Conservation (phyloP, 73 alveolate genomes). For the Paramecium tetraurelia region DNA sequence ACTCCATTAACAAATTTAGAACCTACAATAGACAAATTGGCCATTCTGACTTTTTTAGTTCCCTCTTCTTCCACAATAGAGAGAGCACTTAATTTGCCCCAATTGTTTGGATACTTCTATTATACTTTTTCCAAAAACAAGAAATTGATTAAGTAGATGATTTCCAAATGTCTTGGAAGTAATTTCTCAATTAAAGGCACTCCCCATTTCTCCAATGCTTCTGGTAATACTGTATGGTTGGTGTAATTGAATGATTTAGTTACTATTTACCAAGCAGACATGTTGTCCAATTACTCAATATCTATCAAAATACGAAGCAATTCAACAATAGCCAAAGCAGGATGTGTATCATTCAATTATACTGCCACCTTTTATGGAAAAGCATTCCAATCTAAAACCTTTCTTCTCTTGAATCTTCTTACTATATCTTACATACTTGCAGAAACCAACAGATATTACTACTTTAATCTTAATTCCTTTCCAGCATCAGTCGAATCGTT, state of each 20-base stretch:
- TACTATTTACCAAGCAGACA: slow-evolving; percentile 78
- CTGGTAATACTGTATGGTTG: slow-evolving; percentile 88
- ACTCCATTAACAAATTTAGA: slow-evolving; percentile 90
- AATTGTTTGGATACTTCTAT: slow-evolving; percentile 60
- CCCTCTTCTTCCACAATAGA: slow-evolving; percentile 78
- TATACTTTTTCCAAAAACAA: slow-evolving; percentile 75
- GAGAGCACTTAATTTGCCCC: slow-evolving; percentile 58
- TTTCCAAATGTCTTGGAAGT: slow-evolving; percentile 89
- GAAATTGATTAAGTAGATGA: slow-evolving; percentile 73
- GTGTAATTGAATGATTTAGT: slow-evolving; percentile 76
- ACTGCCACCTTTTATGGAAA: slow-evolving; percentile 78
- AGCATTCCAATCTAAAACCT: slow-evolving; percentile 49
- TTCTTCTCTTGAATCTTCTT: slow-evolving; percentile 56
- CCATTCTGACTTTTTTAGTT: slow-evolving; percentile 89
- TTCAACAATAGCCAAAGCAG: slow-evolving; percentile 88
- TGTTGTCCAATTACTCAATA: slow-evolving; percentile 65
- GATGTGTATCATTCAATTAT: slow-evolving; percentile 91
- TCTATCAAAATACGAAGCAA: slow-evolving; percentile 81
- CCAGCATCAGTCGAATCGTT: slow-evolving; percentile 93
- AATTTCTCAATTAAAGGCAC: slow-evolving; percentile 77
- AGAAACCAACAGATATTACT: slow-evolving; percentile 89
- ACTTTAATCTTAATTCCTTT: slow-evolving; percentile 97
- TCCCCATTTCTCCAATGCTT: slow-evolving; percentile 93
- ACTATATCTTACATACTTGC: slow-evolving; percentile 66
- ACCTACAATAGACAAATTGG: slow-evolving; percentile 76